These are phyloP conservation scores for Picea engelmannii DNA, from an alignment of 83 land plant species.

Conservation along the genomic window DNA sequence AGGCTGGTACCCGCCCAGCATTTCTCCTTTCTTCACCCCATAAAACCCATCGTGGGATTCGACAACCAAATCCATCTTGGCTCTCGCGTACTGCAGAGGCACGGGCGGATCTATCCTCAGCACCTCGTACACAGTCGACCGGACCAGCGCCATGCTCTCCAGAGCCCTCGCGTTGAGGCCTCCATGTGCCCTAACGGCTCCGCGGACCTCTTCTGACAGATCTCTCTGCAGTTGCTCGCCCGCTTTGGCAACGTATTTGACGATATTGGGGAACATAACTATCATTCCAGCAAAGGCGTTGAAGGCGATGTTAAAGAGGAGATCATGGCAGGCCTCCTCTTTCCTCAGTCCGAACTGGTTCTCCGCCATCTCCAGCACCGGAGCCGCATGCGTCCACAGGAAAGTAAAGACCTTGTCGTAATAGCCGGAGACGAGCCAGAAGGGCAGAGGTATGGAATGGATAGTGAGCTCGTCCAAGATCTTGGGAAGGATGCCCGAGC, in stretches of 20 bases:
- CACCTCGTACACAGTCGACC: constrained; percentile 71
- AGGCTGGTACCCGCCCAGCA: constrained; percentile 76
- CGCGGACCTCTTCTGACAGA: constrained; percentile 48
- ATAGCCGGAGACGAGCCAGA: constrained; percentile 26
- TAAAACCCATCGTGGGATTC: constrained; percentile 62
- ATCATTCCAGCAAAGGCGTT: constrained; percentile 75
- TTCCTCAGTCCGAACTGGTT: constrained; percentile 31
- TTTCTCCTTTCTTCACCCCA: constrained; percentile 65
- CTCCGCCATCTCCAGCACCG: constrained; percentile 51
- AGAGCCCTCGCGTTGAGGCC: constrained; percentile 20
- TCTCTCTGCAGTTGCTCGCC: constrained; percentile 43
- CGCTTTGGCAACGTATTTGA: constrained; percentile 42
- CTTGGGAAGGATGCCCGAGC: constrained; percentile 33
- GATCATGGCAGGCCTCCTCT: constrained; percentile 72
- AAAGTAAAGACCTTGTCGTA: constrained; percentile 46
- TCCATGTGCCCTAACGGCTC: too few species aligned
- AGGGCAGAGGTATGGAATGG: constrained; percentile 48
- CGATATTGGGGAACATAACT: constrained; percentile 47
- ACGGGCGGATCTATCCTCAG: constrained; percentile 80
- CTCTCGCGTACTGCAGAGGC: constrained; percentile 69
- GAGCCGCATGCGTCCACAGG: not conserved
- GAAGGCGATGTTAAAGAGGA: constrained; percentile 61
- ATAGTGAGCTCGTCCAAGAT: constrained; percentile 44
- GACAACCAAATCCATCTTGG: constrained; percentile 61
- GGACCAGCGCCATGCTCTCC: constrained; percentile 64